Evolutionary conservation across 2,329 filamentous ascomycete genomes (phyloP).

Genomic region (Aspergillus sp.): DNA sequence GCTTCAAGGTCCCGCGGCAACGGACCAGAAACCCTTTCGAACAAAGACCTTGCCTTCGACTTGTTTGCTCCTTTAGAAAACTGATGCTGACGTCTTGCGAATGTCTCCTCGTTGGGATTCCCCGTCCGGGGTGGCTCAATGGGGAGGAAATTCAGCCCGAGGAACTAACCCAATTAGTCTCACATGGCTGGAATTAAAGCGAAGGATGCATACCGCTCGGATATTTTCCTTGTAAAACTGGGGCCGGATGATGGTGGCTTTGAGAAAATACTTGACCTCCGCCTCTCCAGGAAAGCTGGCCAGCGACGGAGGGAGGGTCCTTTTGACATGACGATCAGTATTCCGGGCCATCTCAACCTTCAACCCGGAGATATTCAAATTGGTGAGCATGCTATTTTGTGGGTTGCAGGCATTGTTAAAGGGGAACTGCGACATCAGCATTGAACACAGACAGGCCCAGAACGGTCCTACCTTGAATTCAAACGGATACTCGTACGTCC

Average conservation of each 20-base stretch:
- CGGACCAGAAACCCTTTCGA: constrained; percentile 36
- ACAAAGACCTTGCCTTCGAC: constrained; percentile 51
- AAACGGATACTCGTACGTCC: constrained; percentile 41
- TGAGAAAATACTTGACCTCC: constrained; percentile 88
- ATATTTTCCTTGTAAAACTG: constrained; percentile 87
- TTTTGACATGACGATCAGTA: constrained; percentile 59
- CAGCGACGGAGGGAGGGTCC: constrained; percentile 79
- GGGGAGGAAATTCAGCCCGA: constrained; percentile 75
- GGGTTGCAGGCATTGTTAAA: constrained; percentile 42
- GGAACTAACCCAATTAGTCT: constrained; percentile 20
- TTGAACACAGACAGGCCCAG: not conserved
- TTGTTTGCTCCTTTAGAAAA: constrained; percentile 36
- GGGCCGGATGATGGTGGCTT: constrained; percentile 86
- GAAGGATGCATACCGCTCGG: constrained; percentile 37
- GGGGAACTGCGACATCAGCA: constrained; percentile 28
- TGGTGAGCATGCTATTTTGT: constrained; percentile 37
- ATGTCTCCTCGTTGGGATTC: constrained; percentile 64
- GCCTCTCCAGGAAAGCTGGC: constrained; percentile 79
- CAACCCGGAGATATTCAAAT: constrained; percentile 37
- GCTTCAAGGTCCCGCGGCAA: constrained; percentile 20
- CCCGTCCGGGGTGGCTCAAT: constrained; percentile 76
- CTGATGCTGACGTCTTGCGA: constrained; percentile 63
- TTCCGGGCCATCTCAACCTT: constrained; percentile 38
- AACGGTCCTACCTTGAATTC: constrained; percentile 35
- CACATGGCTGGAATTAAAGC: not conserved